Evolutionary conservation across 352 stramenopile genomes (phyloP).

Genomic region (Aphanomyces astaci): DNA sequence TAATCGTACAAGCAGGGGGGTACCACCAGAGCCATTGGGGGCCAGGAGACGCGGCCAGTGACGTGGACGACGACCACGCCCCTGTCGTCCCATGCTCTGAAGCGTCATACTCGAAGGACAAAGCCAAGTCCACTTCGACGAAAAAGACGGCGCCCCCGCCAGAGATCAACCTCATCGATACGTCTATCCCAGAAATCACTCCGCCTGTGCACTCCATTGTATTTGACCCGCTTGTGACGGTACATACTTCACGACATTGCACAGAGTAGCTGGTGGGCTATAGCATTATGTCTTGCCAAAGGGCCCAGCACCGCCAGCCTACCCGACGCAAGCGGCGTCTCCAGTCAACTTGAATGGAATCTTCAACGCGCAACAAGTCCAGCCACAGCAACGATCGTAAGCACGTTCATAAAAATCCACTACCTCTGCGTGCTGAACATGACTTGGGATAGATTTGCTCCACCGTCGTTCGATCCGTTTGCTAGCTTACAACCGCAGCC

Average conservation of each 20-base stretch:
- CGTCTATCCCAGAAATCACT: constrained; percentile 51
- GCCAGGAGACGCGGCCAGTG: constrained; percentile 22
- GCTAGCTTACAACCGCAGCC: neutral
- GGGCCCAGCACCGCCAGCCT: neutral
- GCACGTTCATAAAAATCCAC: neutral
- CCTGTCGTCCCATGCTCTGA: neutral
- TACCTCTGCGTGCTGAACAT: neutral
- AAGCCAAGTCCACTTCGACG: neutral
- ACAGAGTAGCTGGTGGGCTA: no score
- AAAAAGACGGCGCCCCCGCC: neutral
- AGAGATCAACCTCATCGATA: constrained; percentile 74
- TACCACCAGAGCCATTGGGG: constrained; percentile 14
- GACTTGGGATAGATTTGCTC: neutral
- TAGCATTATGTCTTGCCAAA: no score
- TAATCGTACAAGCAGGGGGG: neutral
- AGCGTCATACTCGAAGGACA: no score
- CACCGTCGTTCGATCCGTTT: neutral
- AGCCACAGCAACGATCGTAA: neutral
- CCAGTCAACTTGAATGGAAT: neutral
- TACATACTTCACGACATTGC: constrained; percentile 14
- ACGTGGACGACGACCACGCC: neutral
- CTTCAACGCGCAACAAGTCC: neutral
- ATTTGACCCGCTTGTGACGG: constrained; percentile 61
- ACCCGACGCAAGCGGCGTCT: neutral
- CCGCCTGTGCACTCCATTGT: constrained; percentile 58